Conservation (phyloP, 495 filamentous ascomycete genomes). For the Pseudoneurospora amorphoporcata region DNA sequence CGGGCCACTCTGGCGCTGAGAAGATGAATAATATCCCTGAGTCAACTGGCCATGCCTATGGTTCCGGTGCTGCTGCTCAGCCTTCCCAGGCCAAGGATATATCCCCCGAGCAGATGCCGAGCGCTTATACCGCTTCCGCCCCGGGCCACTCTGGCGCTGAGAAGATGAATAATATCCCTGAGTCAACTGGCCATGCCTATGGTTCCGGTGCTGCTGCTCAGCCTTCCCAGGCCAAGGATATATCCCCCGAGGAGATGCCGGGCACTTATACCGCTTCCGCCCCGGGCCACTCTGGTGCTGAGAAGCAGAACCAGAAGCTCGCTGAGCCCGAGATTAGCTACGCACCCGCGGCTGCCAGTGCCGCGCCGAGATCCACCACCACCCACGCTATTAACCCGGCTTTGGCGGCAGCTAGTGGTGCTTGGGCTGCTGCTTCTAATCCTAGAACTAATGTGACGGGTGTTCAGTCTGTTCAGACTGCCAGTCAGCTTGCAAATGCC, state of each 20-base stretch:
- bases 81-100: not conserved
- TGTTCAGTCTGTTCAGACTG: not conserved
- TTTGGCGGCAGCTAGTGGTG: slow-evolving; percentile 10
- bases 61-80: too few relatives aligned
- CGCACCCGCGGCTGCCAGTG: not conserved
- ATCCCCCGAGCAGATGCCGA: not conserved
- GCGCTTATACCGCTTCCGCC: not conserved
- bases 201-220: not conserved
- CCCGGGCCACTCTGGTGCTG: not conserved
- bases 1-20: not conserved
- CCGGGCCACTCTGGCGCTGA: not conserved
- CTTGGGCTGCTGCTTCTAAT: slow-evolving; percentile 6
- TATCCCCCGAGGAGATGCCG: not conserved
- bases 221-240: not conserved
- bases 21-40: too few relatives aligned
- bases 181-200: not conserved
- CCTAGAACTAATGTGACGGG: not conserved
- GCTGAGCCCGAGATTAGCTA: not conserved
- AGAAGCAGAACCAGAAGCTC: not conserved
- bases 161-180: too few relatives aligned
- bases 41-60: not conserved
- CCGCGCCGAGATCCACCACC: not conserved
- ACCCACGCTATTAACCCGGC: slow-evolving; percentile 7
- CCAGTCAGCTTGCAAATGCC: too few relatives aligned
- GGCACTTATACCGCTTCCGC: not conserved